Conservation (phyloP, 1,284 basidiomycete species). For the Microbotryum saponariae region DNA sequence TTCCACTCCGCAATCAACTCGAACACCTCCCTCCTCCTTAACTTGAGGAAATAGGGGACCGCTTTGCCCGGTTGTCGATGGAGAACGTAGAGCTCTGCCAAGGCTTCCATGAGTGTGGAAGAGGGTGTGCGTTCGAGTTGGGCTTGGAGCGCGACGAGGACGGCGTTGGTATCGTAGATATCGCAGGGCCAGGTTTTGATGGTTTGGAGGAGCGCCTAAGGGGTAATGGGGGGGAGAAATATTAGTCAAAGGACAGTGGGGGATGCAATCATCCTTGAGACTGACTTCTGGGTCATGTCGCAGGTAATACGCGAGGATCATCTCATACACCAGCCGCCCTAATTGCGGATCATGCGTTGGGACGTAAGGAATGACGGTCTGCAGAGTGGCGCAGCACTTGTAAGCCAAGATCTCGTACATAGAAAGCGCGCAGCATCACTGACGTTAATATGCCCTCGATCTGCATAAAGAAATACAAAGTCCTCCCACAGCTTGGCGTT, state of each 20-base stretch:
- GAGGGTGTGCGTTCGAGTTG: constrained; percentile 59
- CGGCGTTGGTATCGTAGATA: constrained; percentile 79
- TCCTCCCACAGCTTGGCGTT: constrained; percentile 82
- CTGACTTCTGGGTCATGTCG: constrained; percentile 64
- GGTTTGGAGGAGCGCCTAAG: constrained; percentile 63
- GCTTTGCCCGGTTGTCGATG: constrained; percentile 92
- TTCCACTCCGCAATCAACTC: constrained; percentile 90
- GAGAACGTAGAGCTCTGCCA: constrained; percentile 81
- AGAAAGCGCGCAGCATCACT: too few species aligned
- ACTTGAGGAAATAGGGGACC: constrained; percentile 74
- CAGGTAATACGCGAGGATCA: constrained; percentile 84
- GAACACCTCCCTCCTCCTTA: constrained; percentile 83
- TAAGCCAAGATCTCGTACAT: too few species aligned
- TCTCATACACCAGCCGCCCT: constrained; percentile 81
- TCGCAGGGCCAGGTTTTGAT: constrained; percentile 82
- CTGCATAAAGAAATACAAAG: constrained; percentile 87
- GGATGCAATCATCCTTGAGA: background rate
- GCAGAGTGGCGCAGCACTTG: constrained; percentile 1
- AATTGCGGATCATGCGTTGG: constrained; percentile 76
- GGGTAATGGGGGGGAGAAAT: background rate
- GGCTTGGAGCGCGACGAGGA: constrained; percentile 78
- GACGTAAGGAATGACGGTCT: constrained; percentile 82
- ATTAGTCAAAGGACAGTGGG: background rate
- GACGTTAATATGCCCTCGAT: constrained; percentile 67
- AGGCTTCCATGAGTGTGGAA: constrained; percentile 69